Base-by-base conservation (phyloP, 768 basidiomycete species). In the Xerocomellus dryophilus region DNA sequence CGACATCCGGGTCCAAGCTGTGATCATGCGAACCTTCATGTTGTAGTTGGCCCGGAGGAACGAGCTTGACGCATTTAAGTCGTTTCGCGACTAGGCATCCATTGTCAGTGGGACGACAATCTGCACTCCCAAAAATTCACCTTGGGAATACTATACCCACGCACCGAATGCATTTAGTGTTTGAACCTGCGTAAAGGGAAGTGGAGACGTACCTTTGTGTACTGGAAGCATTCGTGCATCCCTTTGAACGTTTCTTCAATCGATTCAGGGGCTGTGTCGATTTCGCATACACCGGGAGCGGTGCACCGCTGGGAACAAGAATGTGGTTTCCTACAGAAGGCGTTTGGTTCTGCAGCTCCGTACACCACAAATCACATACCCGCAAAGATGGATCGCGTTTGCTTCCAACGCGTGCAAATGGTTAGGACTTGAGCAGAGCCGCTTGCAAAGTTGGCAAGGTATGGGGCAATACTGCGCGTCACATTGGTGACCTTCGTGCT, bases 161-260 rank as follows among this genome's bases (percentile, higher is more conserved):
- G 41, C 10, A 43, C 20, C 14, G n/a, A 25, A 25, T 47, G 10
- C 2, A 15, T 29, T 44, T 17, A 34, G 18, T 7, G 8, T 11
- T 32, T 17, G 7, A 49, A 47, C 15, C 21, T 18, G 12, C 6
- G 23, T 25, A 11, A 47, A 18, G 17, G 17, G 11, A 31, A 31
- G 8, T 9, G 38, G 27, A 34, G 18, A 47, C 51, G 34, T 43
- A 81, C 84, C 76, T 79, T 86, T 1, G 84, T 85, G 52, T 82
- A 86, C 57, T 81, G 77, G 66, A 83, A 85, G 3, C 75, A 80
- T 58, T 83, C 80, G 38, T 84, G 79, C 53, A 70, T 72, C 2
- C 85, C 85, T 0, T 74, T 79, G 55, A 85, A 86, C 0, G 81
- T 84, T 7, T 77, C 81, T 55, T 84, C 79, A 17, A 86, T 76